Evolutionary conservation across 192 early-diverging fungal genomes (phyloP), one percentile per base, ranked within the genome.

Genomic region (Umbelopsis sp.): DNA sequence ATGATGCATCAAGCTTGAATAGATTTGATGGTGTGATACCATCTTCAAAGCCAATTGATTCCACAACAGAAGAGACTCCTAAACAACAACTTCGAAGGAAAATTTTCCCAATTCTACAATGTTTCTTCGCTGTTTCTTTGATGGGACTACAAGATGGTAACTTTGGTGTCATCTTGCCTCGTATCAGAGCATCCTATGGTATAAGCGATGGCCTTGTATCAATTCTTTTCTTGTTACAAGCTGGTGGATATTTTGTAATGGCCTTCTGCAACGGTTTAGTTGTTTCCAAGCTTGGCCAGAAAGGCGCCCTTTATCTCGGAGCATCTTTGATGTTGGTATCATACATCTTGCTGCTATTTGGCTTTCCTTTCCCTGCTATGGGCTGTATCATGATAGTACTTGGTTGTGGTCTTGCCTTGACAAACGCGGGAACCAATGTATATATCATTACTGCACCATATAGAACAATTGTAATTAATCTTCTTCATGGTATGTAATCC

Each of bases 401-500:
- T 20, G 77, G 77, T 44, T 45, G 51, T 9, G 77, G 77, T 18
- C 48, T 74, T 0, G 72, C 49, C 30, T 46, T 78, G 23, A 10
- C 70, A n/a, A 69, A 78, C 44, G 72, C 77, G 11, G 72, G 49
- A 27, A 65, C 65, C 48, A 78, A 78, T 46, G 72, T 78, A 23
- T 64, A 55, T 35, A 25, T 49, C n/a, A 69, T 72, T 15, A 66
- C 45, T 27, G 50, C 69, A 15, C 77, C 77, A 3, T 67, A 68
- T 46, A 44, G 72, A 2, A 78, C 77, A 0, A 30, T 66, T 2
- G 64, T 69, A 15, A 49, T 78, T 2, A 78, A 74, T 51, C 27
- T 71, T 37, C 27, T 78, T 1, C 77, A 78, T 70, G 77, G 77
- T 78, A 74, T 48, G 49, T 23, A 16, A 21, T n/a, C 15, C 5